Conservation (phyloP, 2,329 filamentous ascomycete genomes). For the Botrytis elliptica region DNA sequence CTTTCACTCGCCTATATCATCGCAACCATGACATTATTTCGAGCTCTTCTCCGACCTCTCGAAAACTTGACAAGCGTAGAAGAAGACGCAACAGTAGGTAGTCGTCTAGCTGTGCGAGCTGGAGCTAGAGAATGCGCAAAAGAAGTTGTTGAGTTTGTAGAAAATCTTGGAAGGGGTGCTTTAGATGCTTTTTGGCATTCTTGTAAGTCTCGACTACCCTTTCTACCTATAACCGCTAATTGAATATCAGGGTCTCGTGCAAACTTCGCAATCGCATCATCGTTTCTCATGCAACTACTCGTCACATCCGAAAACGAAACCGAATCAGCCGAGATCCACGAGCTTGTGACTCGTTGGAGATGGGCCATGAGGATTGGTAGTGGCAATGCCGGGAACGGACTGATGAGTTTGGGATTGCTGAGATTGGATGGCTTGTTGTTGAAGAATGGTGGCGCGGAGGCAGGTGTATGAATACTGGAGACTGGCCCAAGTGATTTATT, state of each 20-base stretch:
- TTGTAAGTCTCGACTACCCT: slow-evolving; percentile 26
- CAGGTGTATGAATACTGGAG: neutral
- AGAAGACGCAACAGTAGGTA: slow-evolving; percentile 32
- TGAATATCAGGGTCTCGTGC: slow-evolving; percentile 35
- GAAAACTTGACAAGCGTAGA: slow-evolving; percentile 33
- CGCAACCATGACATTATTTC: slow-evolving; percentile 41
- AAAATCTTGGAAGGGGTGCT: slow-evolving; percentile 34
- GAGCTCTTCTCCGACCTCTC: slow-evolving; percentile 39
- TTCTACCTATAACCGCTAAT: slow-evolving; percentile 7
- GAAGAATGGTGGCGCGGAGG: slow-evolving; percentile 28
- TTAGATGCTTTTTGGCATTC: slow-evolving; percentile 39
- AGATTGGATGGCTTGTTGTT: slow-evolving; percentile 35
- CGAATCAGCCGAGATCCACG: slow-evolving; percentile 35
- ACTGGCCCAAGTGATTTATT: neutral
- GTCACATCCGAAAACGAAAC: slow-evolving; percentile 34
- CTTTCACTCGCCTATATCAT: slow-evolving; percentile 40
- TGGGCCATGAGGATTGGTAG: slow-evolving; percentile 37
- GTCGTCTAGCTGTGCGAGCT: slow-evolving; percentile 33
- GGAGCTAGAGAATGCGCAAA: slow-evolving; percentile 38
- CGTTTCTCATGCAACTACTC: slow-evolving; percentile 39
- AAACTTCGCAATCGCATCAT: slow-evolving; percentile 39
- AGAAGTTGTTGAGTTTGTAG: slow-evolving; percentile 39
- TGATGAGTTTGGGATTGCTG: slow-evolving; percentile 38
- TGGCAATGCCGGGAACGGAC: slow-evolving; percentile 28
- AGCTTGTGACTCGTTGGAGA: slow-evolving; percentile 35